Conservation (phyloP, 768 basidiomycete genomes). For the Cyclocybe cylindracea region DNA sequence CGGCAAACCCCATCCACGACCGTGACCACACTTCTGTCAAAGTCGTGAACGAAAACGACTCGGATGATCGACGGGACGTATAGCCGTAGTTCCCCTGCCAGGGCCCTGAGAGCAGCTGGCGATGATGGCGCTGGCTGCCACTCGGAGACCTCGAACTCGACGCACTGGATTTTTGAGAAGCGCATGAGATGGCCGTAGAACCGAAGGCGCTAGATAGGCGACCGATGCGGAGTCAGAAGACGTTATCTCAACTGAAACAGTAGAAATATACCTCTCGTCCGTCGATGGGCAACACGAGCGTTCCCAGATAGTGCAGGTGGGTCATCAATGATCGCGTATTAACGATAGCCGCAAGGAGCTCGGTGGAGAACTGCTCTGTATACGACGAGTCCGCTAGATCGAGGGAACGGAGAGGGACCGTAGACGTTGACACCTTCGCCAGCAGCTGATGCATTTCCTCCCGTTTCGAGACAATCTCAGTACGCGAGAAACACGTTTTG, state of each 20-base stretch:
- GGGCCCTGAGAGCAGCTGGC: constrained; percentile 53
- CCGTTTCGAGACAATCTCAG: constrained; percentile 48
- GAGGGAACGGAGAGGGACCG: constrained; percentile 46
- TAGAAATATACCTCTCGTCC: constrained; percentile 47
- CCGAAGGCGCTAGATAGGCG: constrained; percentile 47
- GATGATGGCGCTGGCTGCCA: constrained; percentile 63
- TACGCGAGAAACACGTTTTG: constrained; percentile 68
- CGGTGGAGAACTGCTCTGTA: constrained; percentile 52
- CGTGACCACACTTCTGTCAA: constrained; percentile 55
- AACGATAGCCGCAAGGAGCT: constrained; percentile 47
- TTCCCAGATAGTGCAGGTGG: constrained; percentile 61
- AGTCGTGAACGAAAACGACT: constrained; percentile 64
- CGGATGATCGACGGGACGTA: constrained; percentile 54
- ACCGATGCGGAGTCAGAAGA: constrained; percentile 2
- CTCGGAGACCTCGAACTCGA: constrained; percentile 65
- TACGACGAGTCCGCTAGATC: constrained; percentile 67
- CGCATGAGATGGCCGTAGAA: constrained; percentile 64
- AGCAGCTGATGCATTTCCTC: constrained; percentile 52
- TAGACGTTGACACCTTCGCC: constrained; percentile 45
- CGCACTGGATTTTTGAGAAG: constrained; percentile 48
- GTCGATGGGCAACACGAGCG: constrained; percentile 61
- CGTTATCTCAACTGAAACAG: constrained; percentile 1
- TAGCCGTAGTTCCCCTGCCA: constrained; percentile 60
- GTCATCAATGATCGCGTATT: constrained; percentile 29
- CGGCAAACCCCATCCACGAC: constrained; percentile 35